Base-by-base conservation (phyloP, 208 protist species). In the Leptomonas seymouri region DNA sequence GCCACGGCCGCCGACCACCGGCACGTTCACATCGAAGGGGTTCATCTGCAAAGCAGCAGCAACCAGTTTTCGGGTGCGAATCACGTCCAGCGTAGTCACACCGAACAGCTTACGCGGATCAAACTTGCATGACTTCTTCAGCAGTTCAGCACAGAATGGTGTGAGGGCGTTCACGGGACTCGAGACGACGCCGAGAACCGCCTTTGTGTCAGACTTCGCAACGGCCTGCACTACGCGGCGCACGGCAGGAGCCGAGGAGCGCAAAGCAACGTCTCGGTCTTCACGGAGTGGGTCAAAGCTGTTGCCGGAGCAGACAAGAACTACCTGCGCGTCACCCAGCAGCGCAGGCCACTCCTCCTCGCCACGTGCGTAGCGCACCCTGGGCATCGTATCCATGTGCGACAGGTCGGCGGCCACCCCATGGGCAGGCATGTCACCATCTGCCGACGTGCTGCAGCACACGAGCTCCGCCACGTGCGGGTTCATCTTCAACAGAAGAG, bases 121-220 rank as follows among this genome's bases (percentile, higher is more conserved):
- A 70, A 94, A 97, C 15, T 67, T 74, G 54, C 89, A 80, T 20
- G 58, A 64, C 34, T 71, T 76, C 80, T 93, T 86, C 28, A 97
- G 72, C 34, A 91, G 74, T 80, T 98, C 97, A 14, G 90, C 88
- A 28, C 88, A 93, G 58, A 98, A 83, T 16, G 97, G 96, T 14
- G 98, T 94, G 30, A 95, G 92, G 7, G 91, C 87, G 84, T 98
- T 98, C 27, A 98, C 93, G 9, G 95, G 96, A 81, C 95, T 96
- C 14, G 94, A 93, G 58, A 97, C 91, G 55, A 99, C 80, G 54
- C 67, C 85, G 20, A 98, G 61, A 53, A 82, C 42, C n/a, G 88
- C 94, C 42, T 86, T 78, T 18, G 93, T 93, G 53, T 89, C 89
- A 7, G 50, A 60, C 51, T 85, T 75, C 12, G 90, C 93, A 39